Conservation (phyloP, 169 alveolate genomes). For the Eimeria acervulina region DNA sequence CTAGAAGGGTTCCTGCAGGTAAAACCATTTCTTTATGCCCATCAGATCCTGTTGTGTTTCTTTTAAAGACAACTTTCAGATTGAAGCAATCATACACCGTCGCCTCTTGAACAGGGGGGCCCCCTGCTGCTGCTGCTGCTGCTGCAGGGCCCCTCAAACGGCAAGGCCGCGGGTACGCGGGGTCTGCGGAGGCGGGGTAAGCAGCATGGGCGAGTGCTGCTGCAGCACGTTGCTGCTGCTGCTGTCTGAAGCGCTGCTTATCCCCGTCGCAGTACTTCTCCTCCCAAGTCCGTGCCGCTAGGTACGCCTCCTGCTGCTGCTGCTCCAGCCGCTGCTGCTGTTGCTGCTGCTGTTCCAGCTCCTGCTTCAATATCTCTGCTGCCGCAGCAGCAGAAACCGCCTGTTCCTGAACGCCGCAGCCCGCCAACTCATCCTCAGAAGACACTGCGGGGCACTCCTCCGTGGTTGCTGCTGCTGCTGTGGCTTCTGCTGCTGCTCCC, state of each 20-base stretch:
- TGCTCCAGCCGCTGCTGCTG: slow-evolving; percentile 65
- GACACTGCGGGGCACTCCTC: slow-evolving; percentile 67
- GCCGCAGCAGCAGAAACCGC: neutral
- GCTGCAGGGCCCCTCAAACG: neutral
- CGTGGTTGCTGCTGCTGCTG: slow-evolving; percentile 45
- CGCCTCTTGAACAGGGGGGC: neutral
- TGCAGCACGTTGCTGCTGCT: slow-evolving; percentile 65
- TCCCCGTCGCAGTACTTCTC: slow-evolving; percentile 81
- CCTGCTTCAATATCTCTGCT: neutral
- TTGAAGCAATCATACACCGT: slow-evolving; percentile 93
- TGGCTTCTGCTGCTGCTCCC: slow-evolving; percentile 25
- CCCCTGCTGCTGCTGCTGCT: neutral
- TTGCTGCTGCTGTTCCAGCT: slow-evolving; percentile 74
- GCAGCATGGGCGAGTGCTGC: slow-evolving; percentile 54
- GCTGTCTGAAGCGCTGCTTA: slow-evolving; percentile 40
- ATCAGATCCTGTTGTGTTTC: slow-evolving; percentile 96
- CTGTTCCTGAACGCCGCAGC: slow-evolving; percentile 70
- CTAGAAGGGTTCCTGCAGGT: slow-evolving; percentile 93
- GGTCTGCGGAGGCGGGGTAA: slow-evolving; percentile 63
- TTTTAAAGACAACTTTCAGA: slow-evolving; percentile 93
- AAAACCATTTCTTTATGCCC: slow-evolving; percentile 95
- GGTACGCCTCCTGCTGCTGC: slow-evolving; percentile 77
- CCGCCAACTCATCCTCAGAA: slow-evolving; percentile 78
- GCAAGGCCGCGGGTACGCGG: slow-evolving; percentile 24
- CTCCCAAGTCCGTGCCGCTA: slow-evolving; percentile 65